phyloP scores from a whole-genome alignment of 768 basidiomycete genomes.

The Cytidiella melzeri region DNA sequence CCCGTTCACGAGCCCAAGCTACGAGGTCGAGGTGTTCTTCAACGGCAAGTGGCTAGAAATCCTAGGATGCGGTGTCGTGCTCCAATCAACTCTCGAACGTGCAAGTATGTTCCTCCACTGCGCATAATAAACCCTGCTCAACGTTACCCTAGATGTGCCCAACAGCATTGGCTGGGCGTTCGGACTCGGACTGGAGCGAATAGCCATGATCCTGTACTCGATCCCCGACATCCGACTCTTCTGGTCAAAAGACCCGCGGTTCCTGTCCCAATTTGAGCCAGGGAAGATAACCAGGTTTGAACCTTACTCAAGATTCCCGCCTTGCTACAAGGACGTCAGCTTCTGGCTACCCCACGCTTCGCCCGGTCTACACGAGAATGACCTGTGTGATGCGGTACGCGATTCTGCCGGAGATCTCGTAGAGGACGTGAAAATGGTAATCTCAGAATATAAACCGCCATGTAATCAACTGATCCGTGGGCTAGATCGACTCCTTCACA shows the following conservation, averaged over 20 bases:
- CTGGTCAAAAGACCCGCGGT: constrained; percentile 88
- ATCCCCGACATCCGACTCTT: constrained; percentile 98
- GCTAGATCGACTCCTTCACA: constrained; percentile 82
- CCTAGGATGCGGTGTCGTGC: constrained; percentile 87
- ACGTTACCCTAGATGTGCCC: constrained; percentile 47
- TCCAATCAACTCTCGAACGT: constrained; percentile 81
- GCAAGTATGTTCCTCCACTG: constrained; percentile 56
- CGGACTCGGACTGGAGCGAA: constrained; percentile 92
- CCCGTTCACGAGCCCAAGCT: constrained; percentile 96
- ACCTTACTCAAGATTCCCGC: constrained; percentile 89
- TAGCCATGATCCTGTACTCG: constrained; percentile 95
- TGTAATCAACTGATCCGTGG: constrained; percentile 2
- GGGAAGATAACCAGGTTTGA: constrained; percentile 79
- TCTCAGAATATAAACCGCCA: constrained; percentile 16
- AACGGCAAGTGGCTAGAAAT: constrained; percentile 97
- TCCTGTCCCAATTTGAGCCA: constrained; percentile 77
- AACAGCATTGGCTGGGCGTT: constrained; percentile 97
- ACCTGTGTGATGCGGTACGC: constrained; percentile 92
- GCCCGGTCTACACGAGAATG: constrained; percentile 84
- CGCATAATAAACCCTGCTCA: background rate
- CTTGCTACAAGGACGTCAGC: constrained; percentile 90
- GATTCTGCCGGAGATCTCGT: constrained; percentile 90
- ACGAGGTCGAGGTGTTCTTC: constrained; percentile 96
- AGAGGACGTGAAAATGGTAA: constrained; percentile 82
- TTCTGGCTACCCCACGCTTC: constrained; percentile 67